phyloP scores from a whole-genome alignment of 495 filamentous ascomycete species.

The Aspergillus cristatus region DNA sequence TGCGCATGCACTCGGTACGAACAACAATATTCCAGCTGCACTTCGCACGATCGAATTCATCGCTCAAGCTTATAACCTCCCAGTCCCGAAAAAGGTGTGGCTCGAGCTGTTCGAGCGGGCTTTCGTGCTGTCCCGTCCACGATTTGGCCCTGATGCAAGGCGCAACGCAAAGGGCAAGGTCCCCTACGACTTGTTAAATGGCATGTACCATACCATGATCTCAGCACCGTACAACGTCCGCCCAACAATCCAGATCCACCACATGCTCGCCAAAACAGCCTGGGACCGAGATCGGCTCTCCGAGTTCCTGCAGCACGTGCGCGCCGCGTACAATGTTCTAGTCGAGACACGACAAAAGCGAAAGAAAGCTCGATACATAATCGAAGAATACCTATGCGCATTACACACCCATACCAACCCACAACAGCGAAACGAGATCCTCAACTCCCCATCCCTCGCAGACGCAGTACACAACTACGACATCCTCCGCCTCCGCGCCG shows the following conservation, averaged over 20 bases:
- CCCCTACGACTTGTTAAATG: constrained; percentile 26
- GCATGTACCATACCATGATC: constrained; percentile 47
- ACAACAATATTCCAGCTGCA: constrained; percentile 45
- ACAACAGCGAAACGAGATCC: constrained; percentile 6
- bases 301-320: constrained; percentile 17
- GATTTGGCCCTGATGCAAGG: constrained; percentile 11
- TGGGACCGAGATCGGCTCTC: constrained; percentile 9
- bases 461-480: constrained; percentile 32
- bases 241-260: constrained; percentile 46
- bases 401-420: neutral
- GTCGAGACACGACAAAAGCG: constrained; percentile 18
- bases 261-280: constrained; percentile 34
- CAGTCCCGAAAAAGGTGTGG: constrained; percentile 44
- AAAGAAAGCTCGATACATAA: constrained; percentile 13
- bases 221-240: constrained; percentile 45
- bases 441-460: constrained; percentile 19
- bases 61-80: constrained; percentile 44
- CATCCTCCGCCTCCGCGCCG: constrained; percentile 21
- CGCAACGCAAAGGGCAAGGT: constrained; percentile 24
- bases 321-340: constrained; percentile 24
- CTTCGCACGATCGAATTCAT: constrained; percentile 47
- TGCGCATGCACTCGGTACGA: constrained; percentile 49
- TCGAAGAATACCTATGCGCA: constrained; percentile 17
- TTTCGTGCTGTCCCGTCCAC: constrained; percentile 37
- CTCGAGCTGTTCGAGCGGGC: constrained; percentile 49